Conservation (phyloP, 306 rosid species). For the Cucumis sativus region DNA sequence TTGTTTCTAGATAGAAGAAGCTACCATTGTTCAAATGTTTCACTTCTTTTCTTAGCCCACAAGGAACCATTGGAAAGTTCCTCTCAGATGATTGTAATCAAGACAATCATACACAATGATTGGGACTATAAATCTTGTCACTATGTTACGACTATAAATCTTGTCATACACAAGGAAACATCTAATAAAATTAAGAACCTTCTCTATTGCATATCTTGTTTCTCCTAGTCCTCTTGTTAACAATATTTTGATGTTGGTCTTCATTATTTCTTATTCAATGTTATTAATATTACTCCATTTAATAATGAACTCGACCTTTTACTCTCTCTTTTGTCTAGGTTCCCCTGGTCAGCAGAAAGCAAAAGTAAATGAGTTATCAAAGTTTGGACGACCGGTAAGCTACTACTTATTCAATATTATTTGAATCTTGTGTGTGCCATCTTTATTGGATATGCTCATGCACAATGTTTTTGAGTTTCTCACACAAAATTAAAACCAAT, state of each 20-base stretch:
- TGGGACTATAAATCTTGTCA: neutral
- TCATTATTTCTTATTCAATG: neutral
- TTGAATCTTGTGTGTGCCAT: constrained; percentile 4
- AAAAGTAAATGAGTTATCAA: constrained; percentile 55
- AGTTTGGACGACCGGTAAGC: constrained; percentile 95
- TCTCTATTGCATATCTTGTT: neutral
- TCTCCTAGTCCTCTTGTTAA: neutral
- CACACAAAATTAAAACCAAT: neutral
- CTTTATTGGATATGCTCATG: neutral
- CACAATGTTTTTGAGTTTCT: neutral
- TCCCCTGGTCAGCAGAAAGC: constrained; percentile 73
- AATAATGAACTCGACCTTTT: neutral
- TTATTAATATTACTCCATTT: neutral
- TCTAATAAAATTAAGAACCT: neutral
- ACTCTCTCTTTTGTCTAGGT: constrained; percentile 29
- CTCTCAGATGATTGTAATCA: neutral
- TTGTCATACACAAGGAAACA: neutral
- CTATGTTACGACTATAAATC: neutral
- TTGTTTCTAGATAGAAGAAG: neutral
- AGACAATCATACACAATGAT: neutral
- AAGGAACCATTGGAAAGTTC: neutral
- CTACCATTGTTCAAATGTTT: neutral
- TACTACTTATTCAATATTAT: constrained; percentile 4
- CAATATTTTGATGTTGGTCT: neutral
- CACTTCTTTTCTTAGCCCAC: neutral